Evolutionary conservation across 2,329 filamentous ascomycete genomes (phyloP).

Genomic region (Calonectria pteridis): DNA sequence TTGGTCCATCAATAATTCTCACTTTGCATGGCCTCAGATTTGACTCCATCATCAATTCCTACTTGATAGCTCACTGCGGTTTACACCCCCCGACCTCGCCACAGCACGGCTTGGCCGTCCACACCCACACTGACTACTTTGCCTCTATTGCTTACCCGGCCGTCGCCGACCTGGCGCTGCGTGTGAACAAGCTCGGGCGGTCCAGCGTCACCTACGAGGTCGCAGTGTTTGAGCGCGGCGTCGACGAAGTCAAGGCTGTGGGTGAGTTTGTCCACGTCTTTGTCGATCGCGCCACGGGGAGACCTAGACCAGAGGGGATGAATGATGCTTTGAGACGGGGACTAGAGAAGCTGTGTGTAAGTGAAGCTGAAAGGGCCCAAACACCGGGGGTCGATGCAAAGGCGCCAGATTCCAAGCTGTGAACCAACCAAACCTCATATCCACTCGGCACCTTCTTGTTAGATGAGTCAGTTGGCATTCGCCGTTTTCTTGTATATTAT

Average conservation of each 20-base stretch:
- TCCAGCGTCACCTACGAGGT: constrained; percentile 93
- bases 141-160: constrained; percentile 85
- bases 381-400: constrained; percentile 30
- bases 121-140: constrained; percentile 89
- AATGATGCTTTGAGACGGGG: constrained; percentile 67
- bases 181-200: constrained; percentile 86
- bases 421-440: background rate
- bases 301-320: constrained; percentile 77
- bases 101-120: constrained; percentile 87
- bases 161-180: constrained; percentile 82
- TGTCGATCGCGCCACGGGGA: constrained; percentile 79
- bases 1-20: background rate
- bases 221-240: constrained; percentile 82
- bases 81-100: constrained; percentile 77
- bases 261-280: constrained; percentile 91
- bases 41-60: constrained; percentile 91
- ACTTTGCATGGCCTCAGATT: constrained; percentile 64
- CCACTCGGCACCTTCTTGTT: background rate
- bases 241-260: constrained; percentile 80
- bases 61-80: constrained; percentile 83
- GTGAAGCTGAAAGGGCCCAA: background rate
- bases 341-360: constrained; percentile 66
- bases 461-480: background rate
- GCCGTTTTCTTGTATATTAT: background rate
- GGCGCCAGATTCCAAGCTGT: constrained; percentile 11